Conservation (phyloP, 2,329 filamentous ascomycete genomes). For the Neospermospora avenae region DNA sequence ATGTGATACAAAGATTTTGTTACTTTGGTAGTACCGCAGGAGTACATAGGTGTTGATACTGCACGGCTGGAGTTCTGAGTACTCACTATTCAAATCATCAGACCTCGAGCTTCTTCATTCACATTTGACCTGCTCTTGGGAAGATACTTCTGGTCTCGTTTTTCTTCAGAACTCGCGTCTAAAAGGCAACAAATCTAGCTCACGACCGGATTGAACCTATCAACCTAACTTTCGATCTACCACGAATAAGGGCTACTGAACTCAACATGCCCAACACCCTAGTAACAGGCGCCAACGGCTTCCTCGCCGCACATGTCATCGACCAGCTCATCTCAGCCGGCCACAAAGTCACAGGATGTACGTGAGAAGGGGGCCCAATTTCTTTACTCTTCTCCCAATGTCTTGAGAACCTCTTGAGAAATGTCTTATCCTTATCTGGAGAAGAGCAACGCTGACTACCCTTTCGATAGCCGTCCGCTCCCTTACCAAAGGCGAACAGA, state of each 20-base stretch:
- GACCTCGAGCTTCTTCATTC: neutral
- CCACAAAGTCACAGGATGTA: conserved; percentile 29
- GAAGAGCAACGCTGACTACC: too few species aligned
- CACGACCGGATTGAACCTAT: too few species aligned
- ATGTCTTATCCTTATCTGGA: too few species aligned
- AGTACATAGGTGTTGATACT: neutral
- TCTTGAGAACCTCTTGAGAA: too few species aligned
- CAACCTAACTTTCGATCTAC: too few species aligned
- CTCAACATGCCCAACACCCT: conserved; percentile 32
- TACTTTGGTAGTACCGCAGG: neutral
- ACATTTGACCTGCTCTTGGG: neutral
- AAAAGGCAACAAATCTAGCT: neutral
- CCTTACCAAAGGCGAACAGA: conserved; percentile 22
- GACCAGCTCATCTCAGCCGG: conserved; percentile 28
- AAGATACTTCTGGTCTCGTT: neutral
- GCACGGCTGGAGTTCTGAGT: neutral
- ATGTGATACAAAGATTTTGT: neutral
- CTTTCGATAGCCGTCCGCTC: conserved; percentile 32
- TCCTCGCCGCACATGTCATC: conserved; percentile 32
- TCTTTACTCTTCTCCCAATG: too few species aligned
- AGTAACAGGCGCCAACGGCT: conserved; percentile 34
- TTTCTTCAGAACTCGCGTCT: neutral
- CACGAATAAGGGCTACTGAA: too few species aligned
- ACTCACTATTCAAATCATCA: neutral
- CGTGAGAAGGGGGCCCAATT: too few species aligned